Percentiles rank a stretch among this genome's conserved stretches.
phyloP scores from a whole-genome alignment of 768 basidiomycete genomes.

The Kwoniella sp. region DNA sequence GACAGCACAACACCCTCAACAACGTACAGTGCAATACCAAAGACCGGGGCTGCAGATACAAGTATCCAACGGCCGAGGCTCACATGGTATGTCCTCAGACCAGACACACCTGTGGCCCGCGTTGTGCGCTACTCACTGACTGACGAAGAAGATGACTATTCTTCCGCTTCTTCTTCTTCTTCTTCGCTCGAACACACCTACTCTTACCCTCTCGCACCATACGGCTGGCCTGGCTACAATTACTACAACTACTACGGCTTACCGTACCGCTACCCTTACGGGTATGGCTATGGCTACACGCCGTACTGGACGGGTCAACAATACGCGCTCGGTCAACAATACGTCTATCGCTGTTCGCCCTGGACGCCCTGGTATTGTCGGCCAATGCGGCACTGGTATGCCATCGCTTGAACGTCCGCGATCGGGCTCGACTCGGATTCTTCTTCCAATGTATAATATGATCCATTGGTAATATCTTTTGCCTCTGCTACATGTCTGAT shows the following conservation, averaged over 20 bases:
- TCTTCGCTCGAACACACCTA: background rate
- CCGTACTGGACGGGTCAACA: background rate
- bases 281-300: background rate
- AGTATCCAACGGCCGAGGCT: slow-evolving; percentile 23
- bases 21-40: slow-evolving; percentile 38
- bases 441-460: too few relatives aligned
- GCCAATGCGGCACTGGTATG: background rate
- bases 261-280: slow-evolving; percentile 6
- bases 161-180: background rate
- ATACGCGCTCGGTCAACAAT: background rate
- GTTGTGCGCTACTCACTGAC: too few relatives aligned
- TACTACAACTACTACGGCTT: slow-evolving; percentile 4
- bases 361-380: slow-evolving; percentile 17
- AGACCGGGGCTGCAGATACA: slow-evolving; percentile 44
- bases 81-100: slow-evolving; percentile 15
- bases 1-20: slow-evolving; percentile 1
- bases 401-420: background rate
- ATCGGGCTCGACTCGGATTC: too few relatives aligned
- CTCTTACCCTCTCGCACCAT: slow-evolving; percentile 1
- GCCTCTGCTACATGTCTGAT: too few relatives aligned
- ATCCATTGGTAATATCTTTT: too few relatives aligned
- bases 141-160: background rate
- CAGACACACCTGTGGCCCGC: too few relatives aligned
- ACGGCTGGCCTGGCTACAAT: too few relatives aligned
- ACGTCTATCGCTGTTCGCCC: slow-evolving; percentile 2